Evolutionary conservation across 345 rosid genomes (phyloP).

Genomic region (Gossypium thurberi): DNA sequence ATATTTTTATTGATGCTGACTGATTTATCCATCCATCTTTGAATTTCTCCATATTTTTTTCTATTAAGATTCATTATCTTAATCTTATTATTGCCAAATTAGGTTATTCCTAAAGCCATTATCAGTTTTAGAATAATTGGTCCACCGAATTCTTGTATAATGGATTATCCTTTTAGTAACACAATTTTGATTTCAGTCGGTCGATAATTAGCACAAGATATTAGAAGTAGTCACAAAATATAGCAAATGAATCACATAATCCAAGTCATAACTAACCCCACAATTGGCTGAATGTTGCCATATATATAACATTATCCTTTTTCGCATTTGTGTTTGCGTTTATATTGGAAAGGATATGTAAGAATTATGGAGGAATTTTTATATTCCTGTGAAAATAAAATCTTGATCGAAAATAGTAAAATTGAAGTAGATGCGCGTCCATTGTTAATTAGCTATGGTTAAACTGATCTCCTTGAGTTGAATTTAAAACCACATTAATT

Average conservation of each 20-base stretch:
- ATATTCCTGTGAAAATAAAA: too few species aligned
- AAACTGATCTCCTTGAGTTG: background rate
- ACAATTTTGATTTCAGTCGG: background rate
- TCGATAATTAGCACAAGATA: background rate
- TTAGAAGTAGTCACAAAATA: background rate
- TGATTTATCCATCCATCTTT: background rate
- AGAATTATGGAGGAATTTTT: too few species aligned
- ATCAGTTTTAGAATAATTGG: background rate
- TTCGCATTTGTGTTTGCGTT: background rate
- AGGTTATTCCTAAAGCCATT: constrained; percentile 1
- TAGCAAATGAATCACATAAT: background rate
- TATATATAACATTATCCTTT: background rate
- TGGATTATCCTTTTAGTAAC: background rate
- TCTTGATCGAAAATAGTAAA: too few species aligned
- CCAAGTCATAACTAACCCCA: background rate
- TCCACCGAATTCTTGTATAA: background rate
- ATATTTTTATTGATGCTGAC: background rate
- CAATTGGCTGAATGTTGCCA: background rate
- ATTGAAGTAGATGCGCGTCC: background rate
- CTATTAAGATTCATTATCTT: background rate
- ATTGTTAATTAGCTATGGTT: background rate
- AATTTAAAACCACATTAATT: too few species aligned
- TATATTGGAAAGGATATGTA: too few species aligned
- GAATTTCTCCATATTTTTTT: background rate
- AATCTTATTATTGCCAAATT: background rate